Percentiles rank a stretch among this genome's conserved stretches.
Conservation (phyloP, 495 filamentous ascomycete genomes). For the Geopyxis carbonaria region DNA sequence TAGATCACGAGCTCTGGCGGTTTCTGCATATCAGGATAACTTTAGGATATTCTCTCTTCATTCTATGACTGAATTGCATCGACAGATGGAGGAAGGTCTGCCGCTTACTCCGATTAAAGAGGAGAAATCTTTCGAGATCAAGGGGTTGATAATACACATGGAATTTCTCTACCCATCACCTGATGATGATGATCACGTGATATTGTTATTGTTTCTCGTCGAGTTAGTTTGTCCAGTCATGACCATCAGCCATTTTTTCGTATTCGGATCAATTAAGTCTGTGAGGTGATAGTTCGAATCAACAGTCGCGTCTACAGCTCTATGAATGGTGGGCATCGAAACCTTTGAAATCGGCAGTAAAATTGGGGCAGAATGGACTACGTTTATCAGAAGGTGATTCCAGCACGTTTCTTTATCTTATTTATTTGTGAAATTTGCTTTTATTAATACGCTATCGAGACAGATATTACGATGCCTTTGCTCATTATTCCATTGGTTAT, state of each 20-base stretch:
- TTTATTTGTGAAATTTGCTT: constrained; percentile 1
- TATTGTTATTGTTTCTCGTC: constrained; percentile 56
- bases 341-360: constrained; percentile 13
- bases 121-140: constrained; percentile 41
- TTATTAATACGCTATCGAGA: not conserved
- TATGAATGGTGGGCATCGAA: constrained; percentile 51
- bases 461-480: constrained; percentile 23
- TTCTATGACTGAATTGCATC: constrained; percentile 31
- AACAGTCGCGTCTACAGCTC: constrained; percentile 43
- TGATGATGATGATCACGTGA: constrained; percentile 48
- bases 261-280: not conserved
- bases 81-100: constrained; percentile 24
- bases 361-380: constrained; percentile 20
- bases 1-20: constrained; percentile 48
- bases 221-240: constrained; percentile 22
- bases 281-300: constrained; percentile 24
- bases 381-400: constrained; percentile 18
- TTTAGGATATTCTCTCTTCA: constrained; percentile 48
- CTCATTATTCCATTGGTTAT: constrained; percentile 24
- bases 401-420: not conserved
- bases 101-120: constrained; percentile 31
- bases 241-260: not conserved
- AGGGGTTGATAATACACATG: constrained; percentile 65
- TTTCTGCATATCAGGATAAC: constrained; percentile 40
- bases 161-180: constrained; percentile 64